A percentile compares a stretch with the other conserved stretches of the same genome.
These are phyloP conservation scores for Auriculariales sp. DNA, from an alignment of 768 basidiomycete species.

Conservation along the genomic window DNA sequence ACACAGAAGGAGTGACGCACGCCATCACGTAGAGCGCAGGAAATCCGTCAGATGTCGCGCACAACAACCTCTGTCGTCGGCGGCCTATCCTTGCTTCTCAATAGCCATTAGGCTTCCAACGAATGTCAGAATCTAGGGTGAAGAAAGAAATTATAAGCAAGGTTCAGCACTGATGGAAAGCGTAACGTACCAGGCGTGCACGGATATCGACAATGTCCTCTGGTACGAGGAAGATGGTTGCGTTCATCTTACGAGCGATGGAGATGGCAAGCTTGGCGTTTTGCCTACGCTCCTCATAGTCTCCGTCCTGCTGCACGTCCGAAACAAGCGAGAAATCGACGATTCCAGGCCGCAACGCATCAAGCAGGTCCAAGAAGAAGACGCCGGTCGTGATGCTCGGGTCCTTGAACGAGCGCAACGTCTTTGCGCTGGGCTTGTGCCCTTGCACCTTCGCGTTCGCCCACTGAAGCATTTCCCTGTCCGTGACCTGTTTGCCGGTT, in stretches of 20 bases:
- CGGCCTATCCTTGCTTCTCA: conserved; percentile 3
- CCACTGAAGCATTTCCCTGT: conserved; percentile 92
- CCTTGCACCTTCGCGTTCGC: conserved; percentile 80
- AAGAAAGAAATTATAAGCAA: neutral
- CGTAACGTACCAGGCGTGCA: conserved; percentile 58
- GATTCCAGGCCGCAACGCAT: conserved; percentile 84
- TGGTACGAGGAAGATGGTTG: conserved; percentile 89
- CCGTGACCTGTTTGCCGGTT: conserved; percentile 72
- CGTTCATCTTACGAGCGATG: conserved; percentile 96
- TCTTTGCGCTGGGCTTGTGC: conserved; percentile 37
- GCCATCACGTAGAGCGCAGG: too few relatives aligned
- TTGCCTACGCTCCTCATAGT: conserved; percentile 79
- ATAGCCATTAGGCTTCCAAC: conserved; percentile 86
- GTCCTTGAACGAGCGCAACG: conserved; percentile 91
- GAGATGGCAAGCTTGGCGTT: conserved; percentile 98
- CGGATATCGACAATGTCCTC: conserved; percentile 95
- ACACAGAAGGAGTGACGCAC: too few relatives aligned
- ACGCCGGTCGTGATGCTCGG: conserved; percentile 74
- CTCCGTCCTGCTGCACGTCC: conserved; percentile 40
- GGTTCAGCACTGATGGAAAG: neutral
- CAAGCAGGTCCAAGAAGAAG: conserved; percentile 88
- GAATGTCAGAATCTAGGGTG: conserved; percentile 89
- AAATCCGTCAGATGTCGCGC: too few relatives aligned
- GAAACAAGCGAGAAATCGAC: conserved; percentile 79
- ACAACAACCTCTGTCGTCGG: too few relatives aligned